Percentiles rank a stretch among this genome's conserved stretches.
Conservation (phyloP, 1,139 yeast genomes). For the Kodamaea plutei region DNA sequence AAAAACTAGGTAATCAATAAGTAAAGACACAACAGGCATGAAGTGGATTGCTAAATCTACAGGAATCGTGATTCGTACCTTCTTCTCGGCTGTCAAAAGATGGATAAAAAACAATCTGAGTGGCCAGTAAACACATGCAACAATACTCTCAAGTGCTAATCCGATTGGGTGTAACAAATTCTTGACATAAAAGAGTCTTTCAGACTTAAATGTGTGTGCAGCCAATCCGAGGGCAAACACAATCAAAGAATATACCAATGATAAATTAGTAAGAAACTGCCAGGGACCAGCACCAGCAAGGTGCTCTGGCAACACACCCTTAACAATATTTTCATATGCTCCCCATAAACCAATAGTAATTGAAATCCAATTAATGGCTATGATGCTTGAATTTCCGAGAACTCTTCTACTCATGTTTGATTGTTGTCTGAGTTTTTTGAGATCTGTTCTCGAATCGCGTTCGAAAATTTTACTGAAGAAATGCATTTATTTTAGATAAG, state of each 20-base stretch:
- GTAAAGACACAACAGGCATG: constrained; percentile 50
- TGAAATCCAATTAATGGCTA: constrained; percentile 24
- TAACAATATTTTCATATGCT: constrained; percentile 15
- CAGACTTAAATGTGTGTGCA: constrained; percentile 31
- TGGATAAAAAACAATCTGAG: constrained; percentile 48
- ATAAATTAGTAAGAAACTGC: constrained; percentile 65
- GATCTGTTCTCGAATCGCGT: too few species aligned
- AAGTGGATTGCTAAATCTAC: constrained; percentile 58
- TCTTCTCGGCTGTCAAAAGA: constrained; percentile 32
- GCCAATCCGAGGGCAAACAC: constrained; percentile 40
- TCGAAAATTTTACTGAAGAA: too few species aligned
- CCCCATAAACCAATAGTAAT: constrained; percentile 32
- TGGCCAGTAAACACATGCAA: constrained; percentile 64
- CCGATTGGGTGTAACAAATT: constrained; percentile 47
- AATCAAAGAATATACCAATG: constrained; percentile 44
- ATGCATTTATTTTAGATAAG: too few species aligned
- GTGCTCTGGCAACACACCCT: constrained; percentile 39
- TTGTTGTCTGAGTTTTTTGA: too few species aligned
- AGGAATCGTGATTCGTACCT: constrained; percentile 37
- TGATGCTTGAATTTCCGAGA: constrained; percentile 30
- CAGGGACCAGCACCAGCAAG: constrained; percentile 56
- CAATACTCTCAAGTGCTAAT: constrained; percentile 54
- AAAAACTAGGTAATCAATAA: constrained; percentile 52
- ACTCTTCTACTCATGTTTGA: constrained; percentile 19
- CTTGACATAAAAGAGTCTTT: constrained; percentile 25